Conservation (phyloP, 1,284 basidiomycete species). For the Tetrapyrgos nigripes region DNA sequence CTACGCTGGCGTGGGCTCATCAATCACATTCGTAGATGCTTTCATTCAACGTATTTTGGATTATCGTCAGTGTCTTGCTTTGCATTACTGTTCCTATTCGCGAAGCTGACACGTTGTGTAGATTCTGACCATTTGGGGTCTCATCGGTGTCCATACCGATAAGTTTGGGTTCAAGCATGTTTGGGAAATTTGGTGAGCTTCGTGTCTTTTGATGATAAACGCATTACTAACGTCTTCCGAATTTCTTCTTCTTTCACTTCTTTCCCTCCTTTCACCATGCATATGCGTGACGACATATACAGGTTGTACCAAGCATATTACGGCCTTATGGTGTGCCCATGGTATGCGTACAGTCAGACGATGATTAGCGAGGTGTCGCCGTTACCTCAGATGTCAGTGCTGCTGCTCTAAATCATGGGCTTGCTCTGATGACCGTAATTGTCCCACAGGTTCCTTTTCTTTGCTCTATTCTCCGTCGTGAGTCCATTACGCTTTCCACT, state of each 20-base stretch:
- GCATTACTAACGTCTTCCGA: not conserved
- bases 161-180: slow-evolving; percentile 83
- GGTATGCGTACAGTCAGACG: slow-evolving; percentile 86
- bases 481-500: slow-evolving; percentile 17
- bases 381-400: slow-evolving; percentile 66
- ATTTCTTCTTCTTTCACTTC: slow-evolving; percentile 1
- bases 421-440: slow-evolving; percentile 16
- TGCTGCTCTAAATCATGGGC: slow-evolving; percentile 11
- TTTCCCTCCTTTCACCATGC: not conserved
- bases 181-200: slow-evolving; percentile 76
- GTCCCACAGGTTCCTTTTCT: slow-evolving; percentile 71
- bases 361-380: slow-evolving; percentile 88
- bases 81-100: not conserved
- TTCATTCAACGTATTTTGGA: slow-evolving; percentile 76
- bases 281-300: too few relatives aligned
- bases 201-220: not conserved
- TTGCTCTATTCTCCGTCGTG: slow-evolving; percentile 78
- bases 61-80: slow-evolving; percentile 51
- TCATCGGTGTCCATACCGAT: slow-evolving; percentile 77
- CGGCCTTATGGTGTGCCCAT: slow-evolving; percentile 82
- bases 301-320: slow-evolving; percentile 78
- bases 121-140: slow-evolving; percentile 78
- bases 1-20: not conserved
- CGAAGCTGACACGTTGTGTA: slow-evolving; percentile 26
- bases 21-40: slow-evolving; percentile 58